Evolutionary conservation across 1,139 yeast species (phyloP), one percentile per base, ranked within the genome.

Genomic region (Diutina neorugosa): DNA sequence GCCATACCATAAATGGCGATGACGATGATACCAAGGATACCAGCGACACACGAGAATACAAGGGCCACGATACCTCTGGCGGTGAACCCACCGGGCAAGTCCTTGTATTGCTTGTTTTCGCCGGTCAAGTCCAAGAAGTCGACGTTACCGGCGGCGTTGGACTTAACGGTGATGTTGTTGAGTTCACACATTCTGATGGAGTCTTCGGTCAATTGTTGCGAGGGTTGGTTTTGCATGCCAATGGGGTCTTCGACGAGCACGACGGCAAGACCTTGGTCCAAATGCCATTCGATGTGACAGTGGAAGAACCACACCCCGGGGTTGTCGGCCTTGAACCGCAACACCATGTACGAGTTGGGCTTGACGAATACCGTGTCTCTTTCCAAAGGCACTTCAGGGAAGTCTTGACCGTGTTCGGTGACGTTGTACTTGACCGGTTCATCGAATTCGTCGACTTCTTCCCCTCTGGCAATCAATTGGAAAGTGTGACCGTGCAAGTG

Each of bases 31-130:
- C 98, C 98, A 31, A 86, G 70, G 54, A 88, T 63, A 58, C 96
- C 98, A 54, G 91, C 74, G 57, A 90, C 62, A 65, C 86, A 76
- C 31, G 96, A 89, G 68, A 90, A 80, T 34, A 81, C 84, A 65
- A 93, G 71, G 12, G 98, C 98, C 55, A 91, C 84, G 62, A 86
- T 84, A 66, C 98, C 98, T 62, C 85, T 83, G 51, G 85, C 78
- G 49, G 98, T 91, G 77, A 93, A 91, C 4, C 97, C 97, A 44
- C 74, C 64, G 44, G 98, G 98, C 62, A 93, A 76, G 41, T 74
- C 68, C 54, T 70, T 69, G 20, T 61, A 72, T 68, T 91, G 97
- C 46, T 75, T 69, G 62, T 83, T 83, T 69, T 88, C 83, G 53
- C 96, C 96, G 1, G 72, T 62, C 59, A 93, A 76, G 66, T 91